Evolutionary conservation across 176 grass and related monocot genomes (phyloP), one percentile per base, ranked within the genome.

Genomic region (Pharus latifolius): DNA sequence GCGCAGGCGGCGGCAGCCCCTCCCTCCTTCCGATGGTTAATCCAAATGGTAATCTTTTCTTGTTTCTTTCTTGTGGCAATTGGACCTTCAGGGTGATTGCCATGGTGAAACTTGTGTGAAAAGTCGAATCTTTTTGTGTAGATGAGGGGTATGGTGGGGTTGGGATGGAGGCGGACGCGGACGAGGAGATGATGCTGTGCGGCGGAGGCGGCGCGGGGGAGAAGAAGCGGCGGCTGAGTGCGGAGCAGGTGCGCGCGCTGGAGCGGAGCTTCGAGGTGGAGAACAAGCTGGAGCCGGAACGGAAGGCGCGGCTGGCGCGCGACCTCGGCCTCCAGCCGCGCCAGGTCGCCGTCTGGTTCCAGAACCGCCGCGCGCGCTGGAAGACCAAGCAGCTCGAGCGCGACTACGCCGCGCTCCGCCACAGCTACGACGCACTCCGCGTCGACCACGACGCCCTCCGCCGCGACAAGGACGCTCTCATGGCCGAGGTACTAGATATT

Each of bases 341-440:
- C 20, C 92, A 96, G 59, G 88, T 96, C 26, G 92, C 92, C 18
- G 85, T 96, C 47, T 96, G 92, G 92, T 96, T 96, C 80, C 92
- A 96, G 85, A 96, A 96, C 85, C 92, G 92, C 49, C 92, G 92
- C 27, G 92, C 92, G 26, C 82, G 92, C 12, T 96, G 85, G 92
- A 96, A 96, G 85, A 96, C 92, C 20, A 96, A 96, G 83, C 85
- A 84, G 62, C 88, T 96, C 2, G 92, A 96, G 80, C 85, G 92
- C 49, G 92, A 96, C 77, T 89, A 87, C 66, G 45, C 80, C 41
- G 76, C 88, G 53, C 85, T 87, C 38, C 86, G 72, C 28, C 43
- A 46, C 27, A 75, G 80, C 1, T 89, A 89, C 76, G 85, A 89
- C 56, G 44, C 52, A 6, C 70, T 93, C 14, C 82, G 63, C 1